Conservation (phyloP, 352 stramenopile genomes). For the Pythium aquatile region DNA sequence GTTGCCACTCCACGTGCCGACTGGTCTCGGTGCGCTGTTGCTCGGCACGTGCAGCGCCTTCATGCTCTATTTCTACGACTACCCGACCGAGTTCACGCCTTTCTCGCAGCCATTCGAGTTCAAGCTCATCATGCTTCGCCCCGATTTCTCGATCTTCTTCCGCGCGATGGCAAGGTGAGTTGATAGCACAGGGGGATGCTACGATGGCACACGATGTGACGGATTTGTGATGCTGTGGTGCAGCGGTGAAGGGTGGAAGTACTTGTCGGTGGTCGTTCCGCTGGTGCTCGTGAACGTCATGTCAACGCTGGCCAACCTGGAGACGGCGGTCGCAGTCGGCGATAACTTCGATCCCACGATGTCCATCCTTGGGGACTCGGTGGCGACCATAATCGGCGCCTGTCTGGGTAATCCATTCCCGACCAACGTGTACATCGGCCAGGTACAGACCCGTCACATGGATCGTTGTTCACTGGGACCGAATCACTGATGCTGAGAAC, state of each 20-base stretch:
- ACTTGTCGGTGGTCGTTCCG: slow-evolving; percentile 40
- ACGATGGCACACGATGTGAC: neutral
- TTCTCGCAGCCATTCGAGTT: slow-evolving; percentile 34
- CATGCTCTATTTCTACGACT: slow-evolving; percentile 27
- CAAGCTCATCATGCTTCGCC: slow-evolving; percentile 21
- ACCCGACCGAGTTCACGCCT: slow-evolving; percentile 30
- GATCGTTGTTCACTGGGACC: neutral
- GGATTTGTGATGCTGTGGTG: neutral
- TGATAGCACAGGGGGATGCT: neutral
- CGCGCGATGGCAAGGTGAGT: slow-evolving; percentile 31
- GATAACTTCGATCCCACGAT: slow-evolving; percentile 39
- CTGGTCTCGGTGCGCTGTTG: slow-evolving; percentile 32
- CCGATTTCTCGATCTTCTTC: slow-evolving; percentile 24
- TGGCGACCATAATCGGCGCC: slow-evolving; percentile 38
- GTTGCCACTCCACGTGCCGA: slow-evolving; percentile 38
- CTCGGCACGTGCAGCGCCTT: slow-evolving; percentile 32
- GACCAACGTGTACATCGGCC: slow-evolving; percentile 43
- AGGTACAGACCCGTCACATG: slow-evolving; percentile 15
- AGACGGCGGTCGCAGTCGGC: slow-evolving; percentile 37
- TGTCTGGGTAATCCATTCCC: slow-evolving; percentile 43
- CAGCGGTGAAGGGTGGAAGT: slow-evolving; percentile 37
- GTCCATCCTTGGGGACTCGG: slow-evolving; percentile 38
- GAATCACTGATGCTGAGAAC: neutral
- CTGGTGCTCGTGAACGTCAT: slow-evolving; percentile 52
- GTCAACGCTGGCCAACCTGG: slow-evolving; percentile 39